Percentiles rank a stretch among this genome's conserved stretches.
Conservation (phyloP, 1,284 basidiomycete genomes). For the Cutaneotrichosporon spelunceum region DNA sequence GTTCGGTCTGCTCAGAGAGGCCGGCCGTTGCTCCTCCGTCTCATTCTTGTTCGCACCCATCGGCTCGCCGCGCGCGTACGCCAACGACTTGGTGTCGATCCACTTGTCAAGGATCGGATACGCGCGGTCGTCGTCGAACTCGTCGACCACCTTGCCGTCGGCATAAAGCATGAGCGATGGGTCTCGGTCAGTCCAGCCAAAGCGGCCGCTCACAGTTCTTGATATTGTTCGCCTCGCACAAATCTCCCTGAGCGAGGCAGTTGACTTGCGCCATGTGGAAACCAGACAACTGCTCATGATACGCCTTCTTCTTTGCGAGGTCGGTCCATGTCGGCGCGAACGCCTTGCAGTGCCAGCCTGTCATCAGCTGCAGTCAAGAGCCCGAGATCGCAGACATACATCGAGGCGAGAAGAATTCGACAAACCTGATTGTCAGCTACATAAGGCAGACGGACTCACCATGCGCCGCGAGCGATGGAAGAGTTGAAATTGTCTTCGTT, state of each 20-base stretch:
- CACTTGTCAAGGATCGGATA: slow-evolving; percentile 58
- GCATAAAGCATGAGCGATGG: slow-evolving; percentile 69
- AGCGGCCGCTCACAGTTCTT: slow-evolving; percentile 56
- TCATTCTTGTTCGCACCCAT: neutral
- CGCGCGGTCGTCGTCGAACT: slow-evolving; percentile 60
- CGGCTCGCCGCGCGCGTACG: slow-evolving; percentile 35
- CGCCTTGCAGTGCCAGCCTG: slow-evolving; percentile 49
- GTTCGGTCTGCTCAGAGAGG: slow-evolving; percentile 53
- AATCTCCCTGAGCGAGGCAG: slow-evolving; percentile 76
- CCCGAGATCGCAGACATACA: slow-evolving; percentile 35
- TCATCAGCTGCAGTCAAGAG: neutral
- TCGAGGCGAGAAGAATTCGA: slow-evolving; percentile 51
- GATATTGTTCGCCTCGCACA: slow-evolving; percentile 69
- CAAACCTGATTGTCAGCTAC: slow-evolving; percentile 40
- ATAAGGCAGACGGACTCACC: slow-evolving; percentile 54
- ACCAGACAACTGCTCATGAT: slow-evolving; percentile 56
- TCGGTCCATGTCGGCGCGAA: slow-evolving; percentile 75
- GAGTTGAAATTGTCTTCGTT: slow-evolving; percentile 65
- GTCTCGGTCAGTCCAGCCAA: slow-evolving; percentile 47
- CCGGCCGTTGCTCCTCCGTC: neutral
- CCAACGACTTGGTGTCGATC: slow-evolving; percentile 53
- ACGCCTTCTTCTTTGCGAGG: slow-evolving; percentile 60
- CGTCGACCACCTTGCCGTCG: slow-evolving; percentile 62
- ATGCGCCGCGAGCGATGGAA: slow-evolving; percentile 62
- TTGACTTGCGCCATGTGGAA: slow-evolving; percentile 81